phyloP scores from a whole-genome alignment of 2,329 filamentous ascomycete genomes.

The Diaporthe batatas region DNA sequence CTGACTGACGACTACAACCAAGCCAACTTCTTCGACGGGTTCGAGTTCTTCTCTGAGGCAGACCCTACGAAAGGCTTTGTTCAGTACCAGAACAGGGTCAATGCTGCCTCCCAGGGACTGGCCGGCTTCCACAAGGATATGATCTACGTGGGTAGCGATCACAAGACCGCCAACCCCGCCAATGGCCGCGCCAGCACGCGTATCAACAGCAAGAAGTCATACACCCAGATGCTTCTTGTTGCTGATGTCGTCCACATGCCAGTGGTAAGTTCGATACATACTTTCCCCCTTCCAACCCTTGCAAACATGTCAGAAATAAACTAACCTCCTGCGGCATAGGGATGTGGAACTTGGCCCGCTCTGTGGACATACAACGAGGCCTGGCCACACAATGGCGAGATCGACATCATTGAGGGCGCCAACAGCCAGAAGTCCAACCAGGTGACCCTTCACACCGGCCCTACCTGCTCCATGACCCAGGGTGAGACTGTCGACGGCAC shows the following conservation, averaged over 20 bases:
- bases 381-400: conserved; percentile 80
- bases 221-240: conserved; percentile 78
- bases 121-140: conserved; percentile 67
- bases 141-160: conserved; percentile 79
- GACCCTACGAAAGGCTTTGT: conserved; percentile 86
- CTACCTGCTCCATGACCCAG: conserved; percentile 70
- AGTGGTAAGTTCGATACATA: conserved; percentile 47
- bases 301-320: not conserved
- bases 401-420: conserved; percentile 85
- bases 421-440: conserved; percentile 71
- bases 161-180: conserved; percentile 65
- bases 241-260: conserved; percentile 84
- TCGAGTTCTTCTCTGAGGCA: conserved; percentile 66
- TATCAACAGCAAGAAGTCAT: conserved; percentile 74
- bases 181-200: conserved; percentile 79
- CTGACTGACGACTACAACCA: conserved; percentile 63
- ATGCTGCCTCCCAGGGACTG: conserved; percentile 69
- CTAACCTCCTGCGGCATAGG: conserved; percentile 44
- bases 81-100: conserved; percentile 71
- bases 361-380: conserved; percentile 76
- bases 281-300: not conserved
- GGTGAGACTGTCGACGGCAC: conserved; percentile 61
- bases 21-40: conserved; percentile 68
- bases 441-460: conserved; percentile 76
- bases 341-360: conserved; percentile 83